Evolutionary conservation across 2,329 filamentous ascomycete species (phyloP).

Genomic region (Pyrenophora teres): DNA sequence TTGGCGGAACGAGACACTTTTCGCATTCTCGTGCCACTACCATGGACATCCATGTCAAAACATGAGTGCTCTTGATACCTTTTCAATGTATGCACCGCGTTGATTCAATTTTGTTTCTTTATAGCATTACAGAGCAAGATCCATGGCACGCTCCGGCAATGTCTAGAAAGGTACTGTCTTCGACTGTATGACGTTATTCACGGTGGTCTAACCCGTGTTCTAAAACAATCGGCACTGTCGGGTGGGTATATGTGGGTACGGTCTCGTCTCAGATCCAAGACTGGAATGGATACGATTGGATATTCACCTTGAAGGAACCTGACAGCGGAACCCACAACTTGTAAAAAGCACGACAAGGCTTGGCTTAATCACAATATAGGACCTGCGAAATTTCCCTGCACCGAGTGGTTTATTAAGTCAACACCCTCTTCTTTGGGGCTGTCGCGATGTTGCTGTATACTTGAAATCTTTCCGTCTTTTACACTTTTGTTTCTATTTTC

Average conservation of each 20-base stretch:
- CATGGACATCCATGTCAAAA: too few relatives aligned
- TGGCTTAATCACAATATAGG: slow-evolving; percentile 2
- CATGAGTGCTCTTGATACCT: too few relatives aligned
- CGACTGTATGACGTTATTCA: background rate
- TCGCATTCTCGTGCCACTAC: too few relatives aligned
- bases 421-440: background rate
- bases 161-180: too few relatives aligned
- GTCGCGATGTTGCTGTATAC: background rate
- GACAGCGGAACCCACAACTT: slow-evolving; percentile 8
- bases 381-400: slow-evolving; percentile 4
- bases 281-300: slow-evolving; percentile 7
- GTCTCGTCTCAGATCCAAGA: slow-evolving; percentile 3
- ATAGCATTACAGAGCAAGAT: too few relatives aligned
- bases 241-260: slow-evolving; percentile 11
- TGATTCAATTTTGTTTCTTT: too few relatives aligned
- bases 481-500: background rate
- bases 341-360: slow-evolving; percentile 3
- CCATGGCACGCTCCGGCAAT: too few relatives aligned
- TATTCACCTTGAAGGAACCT: slow-evolving; percentile 4
- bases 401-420: slow-evolving; percentile 1
- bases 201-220: slow-evolving; percentile 1
- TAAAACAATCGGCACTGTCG: slow-evolving; percentile 4
- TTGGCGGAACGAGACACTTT: too few relatives aligned
- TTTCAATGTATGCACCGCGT: too few relatives aligned
- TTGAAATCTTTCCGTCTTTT: background rate